Evolutionary conservation across 257 asterid species (phyloP), one percentile per base, ranked within the genome.

Genomic region (Solanum rostratum): DNA sequence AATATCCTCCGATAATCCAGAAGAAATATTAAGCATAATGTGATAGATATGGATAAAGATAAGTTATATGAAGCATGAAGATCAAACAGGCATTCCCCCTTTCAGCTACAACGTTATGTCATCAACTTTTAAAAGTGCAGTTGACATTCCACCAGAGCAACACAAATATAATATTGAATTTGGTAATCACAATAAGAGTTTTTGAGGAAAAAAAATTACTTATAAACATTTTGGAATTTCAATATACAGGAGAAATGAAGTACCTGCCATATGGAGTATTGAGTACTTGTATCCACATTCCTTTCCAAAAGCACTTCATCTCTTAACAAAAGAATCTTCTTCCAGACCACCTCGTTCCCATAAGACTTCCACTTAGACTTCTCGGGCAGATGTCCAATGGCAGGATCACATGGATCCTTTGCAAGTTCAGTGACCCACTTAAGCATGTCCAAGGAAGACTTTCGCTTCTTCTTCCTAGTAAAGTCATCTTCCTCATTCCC

Each of bases 301-400:
- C 80, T 86, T 84, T 87, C 87, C 89, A 83, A 80, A 80, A 85
- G 88, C 96, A 93, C 85, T 22, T 84, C 88, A 74, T 90, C 93
- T 71, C 98, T 96, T 88, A 86, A 90, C 88, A 85, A 65, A 82
- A 97, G 88, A 88, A 90, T 83, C 90, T 91, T 93, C 91, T 93
- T 97, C 98, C 98, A 95, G 16, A 74, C 81, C 84, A 83, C 71
- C 65, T 95, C 95, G 73, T 49, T 84, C 46, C 95, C 92, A 63
- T 90, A 88, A 80, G 54, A 27, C 87, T 93, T 97, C 99, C 99
- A 97, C 87, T 90, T 93, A 22, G 88, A 90, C 68, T 82, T 89
- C 55, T 91, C 93, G 0, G 99, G 98, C 39, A 97, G 78, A 2
- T 84, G 43, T 43, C 89, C 95, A 76, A 89, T 85, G 33, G 85